Conservation (phyloP, 179 eudicot species). For the Carnegiea gigantea region DNA sequence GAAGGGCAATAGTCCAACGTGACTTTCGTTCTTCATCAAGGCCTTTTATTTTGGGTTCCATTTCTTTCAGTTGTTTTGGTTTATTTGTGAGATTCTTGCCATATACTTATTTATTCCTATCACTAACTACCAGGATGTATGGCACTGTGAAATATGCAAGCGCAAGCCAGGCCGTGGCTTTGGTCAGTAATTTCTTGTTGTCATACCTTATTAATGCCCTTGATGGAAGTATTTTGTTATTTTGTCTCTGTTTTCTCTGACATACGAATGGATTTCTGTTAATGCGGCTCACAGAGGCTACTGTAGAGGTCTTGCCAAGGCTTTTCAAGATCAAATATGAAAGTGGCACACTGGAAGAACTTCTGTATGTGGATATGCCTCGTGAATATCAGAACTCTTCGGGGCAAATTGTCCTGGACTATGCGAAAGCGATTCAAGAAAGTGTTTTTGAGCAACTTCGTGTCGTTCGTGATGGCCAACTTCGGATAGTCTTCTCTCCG, state of each 20-base stretch:
- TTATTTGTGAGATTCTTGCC: slow-evolving; percentile 1
- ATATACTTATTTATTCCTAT: slow-evolving; percentile 6
- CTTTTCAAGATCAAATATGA: slow-evolving; percentile 96
- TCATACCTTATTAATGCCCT: not conserved
- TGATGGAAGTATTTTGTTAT: not conserved
- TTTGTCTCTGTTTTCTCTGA: not conserved
- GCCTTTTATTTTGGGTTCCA: not conserved
- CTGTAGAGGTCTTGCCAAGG: slow-evolving; percentile 95
- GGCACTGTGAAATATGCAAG: slow-evolving; percentile 99
- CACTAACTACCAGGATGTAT: slow-evolving; percentile 70
- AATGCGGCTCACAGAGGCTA: slow-evolving; percentile 65
- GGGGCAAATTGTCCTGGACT: slow-evolving; percentile 94
- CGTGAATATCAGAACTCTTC: slow-evolving; percentile 83
- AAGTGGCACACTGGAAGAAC: slow-evolving; percentile 96
- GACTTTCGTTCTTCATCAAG: not conserved
- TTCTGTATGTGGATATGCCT: slow-evolving; percentile 97
- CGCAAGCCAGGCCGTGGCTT: slow-evolving; percentile 99
- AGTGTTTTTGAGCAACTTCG: slow-evolving; percentile 98
- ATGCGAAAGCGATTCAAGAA: slow-evolving; percentile 98
- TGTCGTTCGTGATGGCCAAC: slow-evolving; percentile 98
- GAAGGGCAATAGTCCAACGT: not conserved
- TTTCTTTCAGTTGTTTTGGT: slow-evolving; percentile 2
- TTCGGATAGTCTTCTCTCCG: slow-evolving; percentile 87
- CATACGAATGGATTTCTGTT: not conserved
- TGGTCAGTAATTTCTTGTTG: slow-evolving; percentile 54